Base-by-base conservation (phyloP, 371 early-diverging fungal species). In the Syncephalastrum sp. region DNA sequence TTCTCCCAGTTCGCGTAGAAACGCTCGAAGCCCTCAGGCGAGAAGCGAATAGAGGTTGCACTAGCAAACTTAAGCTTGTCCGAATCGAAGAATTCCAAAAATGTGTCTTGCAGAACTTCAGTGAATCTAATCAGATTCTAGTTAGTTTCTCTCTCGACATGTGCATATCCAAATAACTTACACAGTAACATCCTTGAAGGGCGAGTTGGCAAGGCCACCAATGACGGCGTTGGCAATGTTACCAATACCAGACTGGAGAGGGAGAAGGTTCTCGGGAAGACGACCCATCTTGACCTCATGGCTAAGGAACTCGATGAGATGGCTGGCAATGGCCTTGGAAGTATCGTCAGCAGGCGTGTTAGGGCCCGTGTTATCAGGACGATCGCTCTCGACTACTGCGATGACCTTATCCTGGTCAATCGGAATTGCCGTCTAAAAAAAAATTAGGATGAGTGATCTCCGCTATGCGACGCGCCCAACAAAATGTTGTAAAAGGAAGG, bases 171-270 rank as follows among this genome's bases (percentile, higher is more conserved):
- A 38, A 33, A 14, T 21, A 8, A 67, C 77, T 69, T 74, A 79
- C 72, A 81, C 81, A 59, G 76, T 72, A 48, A 81, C 78, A 50
- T 81, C 65, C 33, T 75, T 52, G 59, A 81, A 81, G 4, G 65
- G 70, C 4, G 75, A 74, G 23, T 74, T 71, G 45, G 78, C 78
- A 27, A 81, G 64, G 56, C 81, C 81, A 53, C 78, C 78, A 63
- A 81, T 75, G 17, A 81, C 75, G 27, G 78, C 76, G 60, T 81
- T 81, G 25, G 81, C 81, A 61, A 81, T 81, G 64, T 81, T 81
- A 64, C 81, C 81, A 53, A 81, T 78, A 59, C 81, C 81, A 13
- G 78, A 77, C 54, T 81, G 81, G 12, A 81, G 61, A 44, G 81
- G 81, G 8, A 81, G 60, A 24, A 81, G 60, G 42, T 72, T 70